Evolutionary conservation across 1,284 basidiomycete species (phyloP).

Genomic region (Heterobasidion parviporum): DNA sequence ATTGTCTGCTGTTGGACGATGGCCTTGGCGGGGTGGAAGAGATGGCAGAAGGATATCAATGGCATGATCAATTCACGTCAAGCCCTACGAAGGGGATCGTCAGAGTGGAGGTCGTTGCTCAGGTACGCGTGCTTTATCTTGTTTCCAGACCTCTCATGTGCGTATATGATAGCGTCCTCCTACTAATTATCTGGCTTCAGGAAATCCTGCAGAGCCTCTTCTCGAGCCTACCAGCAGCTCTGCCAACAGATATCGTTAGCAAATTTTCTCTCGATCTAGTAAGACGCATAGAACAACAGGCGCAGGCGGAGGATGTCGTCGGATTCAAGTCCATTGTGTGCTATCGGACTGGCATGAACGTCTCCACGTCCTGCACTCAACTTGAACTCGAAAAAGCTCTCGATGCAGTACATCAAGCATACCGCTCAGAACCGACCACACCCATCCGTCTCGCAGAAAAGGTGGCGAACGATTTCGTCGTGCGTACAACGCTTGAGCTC

Average conservation of each 20-base stretch:
- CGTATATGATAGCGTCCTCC: no score
- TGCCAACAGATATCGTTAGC: no score
- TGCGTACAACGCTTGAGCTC: constrained; percentile 44
- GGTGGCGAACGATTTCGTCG: constrained; percentile 55
- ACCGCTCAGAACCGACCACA: constrained; percentile 1
- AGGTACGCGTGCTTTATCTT: constrained; percentile 18
- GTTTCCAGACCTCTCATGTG: neutral
- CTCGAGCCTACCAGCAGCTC: constrained; percentile 1
- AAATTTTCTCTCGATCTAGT: neutral
- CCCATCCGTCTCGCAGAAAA: constrained; percentile 51
- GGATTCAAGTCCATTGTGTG: constrained; percentile 71
- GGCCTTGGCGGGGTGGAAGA: constrained; percentile 43
- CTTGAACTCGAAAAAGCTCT: neutral
- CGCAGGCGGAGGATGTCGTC: constrained; percentile 38
- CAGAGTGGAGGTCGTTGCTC: constrained; percentile 56
- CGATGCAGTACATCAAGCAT: constrained; percentile 9
- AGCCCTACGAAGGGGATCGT: constrained; percentile 52
- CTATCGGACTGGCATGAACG: constrained; percentile 64
- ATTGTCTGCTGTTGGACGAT: constrained; percentile 65
- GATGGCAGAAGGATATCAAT: constrained; percentile 41
- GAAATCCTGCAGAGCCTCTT: constrained; percentile 25
- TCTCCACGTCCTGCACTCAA: constrained; percentile 19
- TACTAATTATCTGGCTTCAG: constrained; percentile 2
- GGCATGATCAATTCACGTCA: constrained; percentile 53
- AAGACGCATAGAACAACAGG: neutral